Base-by-base conservation (phyloP, 2,329 filamentous ascomycete genomes). In the Septoria linicola region DNA sequence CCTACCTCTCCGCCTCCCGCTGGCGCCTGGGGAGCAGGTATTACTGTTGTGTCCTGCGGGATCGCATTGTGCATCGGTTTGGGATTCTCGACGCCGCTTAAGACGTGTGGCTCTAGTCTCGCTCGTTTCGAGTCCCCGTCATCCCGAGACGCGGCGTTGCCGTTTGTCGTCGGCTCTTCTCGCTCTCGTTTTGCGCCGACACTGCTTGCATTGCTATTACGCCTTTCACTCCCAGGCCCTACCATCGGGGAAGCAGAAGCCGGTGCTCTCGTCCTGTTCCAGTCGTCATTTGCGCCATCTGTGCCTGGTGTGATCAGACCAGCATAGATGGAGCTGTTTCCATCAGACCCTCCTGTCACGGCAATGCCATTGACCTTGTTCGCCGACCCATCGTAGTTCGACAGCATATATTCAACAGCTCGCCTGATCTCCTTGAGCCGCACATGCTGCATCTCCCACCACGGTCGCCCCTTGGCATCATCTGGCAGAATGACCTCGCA, bases 391-490 rank as follows among this genome's bases (percentile, higher is more conserved):
- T 77, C 74, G 62, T 77, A 78, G 17, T 74, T 68, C 37, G 71
- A 82, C 30, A 83, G 81, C 76, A 96, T 87, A 47, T 88, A 78
- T 48, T 87, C 84, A 61, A 91, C 88, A 3, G 89, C 89, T 61
- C 79, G 80, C 35, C 80, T 73, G 57, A 95, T 87, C 55, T 87
- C 82, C 17, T 78, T 75, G 59, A 92, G 77, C 57, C 84, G 80
- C 30, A 90, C 87, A 27, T 82, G 81, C 45, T 96, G 73, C 49
- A 82, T 79, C 53, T 84, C 84, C 92, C 92, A 99, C 93, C 93
- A 99, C 0, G 91, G 80, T 61, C 83, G 79, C 31, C 87, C 88
- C 44, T 84, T 74, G 35, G 85, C 76, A 61, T 95, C 88, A 58
- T 89, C 85, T 8, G 77, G 74, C 49, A 97, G 84, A n/a, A 78